phyloP scores from a whole-genome alignment of 495 filamentous ascomycete species.

The Penicillium crystallinum region DNA sequence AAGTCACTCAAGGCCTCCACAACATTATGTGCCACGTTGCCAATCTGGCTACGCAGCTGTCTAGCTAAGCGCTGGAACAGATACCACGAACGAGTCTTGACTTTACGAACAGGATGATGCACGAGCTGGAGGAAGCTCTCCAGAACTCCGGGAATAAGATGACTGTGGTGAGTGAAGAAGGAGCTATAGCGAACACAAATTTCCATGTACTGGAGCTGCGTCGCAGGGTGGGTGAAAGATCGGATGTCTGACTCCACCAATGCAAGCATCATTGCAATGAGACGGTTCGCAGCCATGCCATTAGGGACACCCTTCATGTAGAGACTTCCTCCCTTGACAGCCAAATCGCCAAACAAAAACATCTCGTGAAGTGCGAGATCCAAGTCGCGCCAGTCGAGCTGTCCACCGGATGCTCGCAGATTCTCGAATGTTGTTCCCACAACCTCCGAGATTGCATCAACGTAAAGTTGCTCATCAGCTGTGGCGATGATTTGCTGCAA shows the following conservation, averaged over 20 bases:
- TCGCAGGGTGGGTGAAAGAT: constrained; percentile 80
- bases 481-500: constrained; percentile 86
- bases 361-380: constrained; percentile 96
- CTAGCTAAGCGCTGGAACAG: constrained; percentile 92
- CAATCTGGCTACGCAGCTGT: constrained; percentile 73
- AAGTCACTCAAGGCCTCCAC: constrained; percentile 87
- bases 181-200: constrained; percentile 87
- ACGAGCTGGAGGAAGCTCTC: constrained; percentile 87
- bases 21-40: constrained; percentile 81
- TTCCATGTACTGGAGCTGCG: constrained; percentile 96
- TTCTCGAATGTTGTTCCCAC: constrained; percentile 77
- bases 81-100: constrained; percentile 92
- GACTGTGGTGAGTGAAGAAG: constrained; percentile 83
- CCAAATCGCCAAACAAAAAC: constrained; percentile 91
- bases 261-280: constrained; percentile 85
- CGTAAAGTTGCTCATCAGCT: constrained; percentile 78
- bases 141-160: constrained; percentile 76
- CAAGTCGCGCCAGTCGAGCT: constrained; percentile 89
- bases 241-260: constrained; percentile 90
- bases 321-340: constrained; percentile 75
- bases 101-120: constrained; percentile 77
- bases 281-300: constrained; percentile 64
- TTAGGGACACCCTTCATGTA: constrained; percentile 77
- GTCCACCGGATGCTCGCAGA: constrained; percentile 60
- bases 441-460: constrained; percentile 76